phyloP scores from a whole-genome alignment of 345 rosid species.

The Angophora floribunda region DNA sequence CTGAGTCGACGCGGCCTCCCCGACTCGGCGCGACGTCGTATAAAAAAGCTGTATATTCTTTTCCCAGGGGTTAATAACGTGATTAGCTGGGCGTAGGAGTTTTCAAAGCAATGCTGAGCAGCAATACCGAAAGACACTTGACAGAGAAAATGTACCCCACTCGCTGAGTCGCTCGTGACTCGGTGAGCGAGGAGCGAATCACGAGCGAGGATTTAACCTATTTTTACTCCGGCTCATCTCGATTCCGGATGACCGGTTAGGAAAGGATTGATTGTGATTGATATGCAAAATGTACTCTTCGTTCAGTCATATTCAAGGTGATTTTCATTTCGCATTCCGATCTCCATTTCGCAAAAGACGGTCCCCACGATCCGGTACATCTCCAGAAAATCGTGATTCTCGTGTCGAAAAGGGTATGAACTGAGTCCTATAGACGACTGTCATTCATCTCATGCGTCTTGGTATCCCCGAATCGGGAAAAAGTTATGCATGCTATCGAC shows the following conservation, averaged over 20 bases:
- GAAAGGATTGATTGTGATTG: neutral
- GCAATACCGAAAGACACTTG: neutral
- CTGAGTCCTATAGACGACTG: neutral
- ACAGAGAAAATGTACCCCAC: neutral
- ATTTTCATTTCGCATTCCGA: neutral
- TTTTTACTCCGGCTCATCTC: neutral
- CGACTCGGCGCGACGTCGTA: neutral
- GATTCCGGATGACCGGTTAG: neutral
- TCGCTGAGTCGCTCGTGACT: neutral
- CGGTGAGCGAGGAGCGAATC: neutral
- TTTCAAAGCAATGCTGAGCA: neutral
- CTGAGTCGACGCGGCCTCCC: conserved; percentile 3
- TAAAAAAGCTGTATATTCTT: neutral
- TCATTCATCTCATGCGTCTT: neutral
- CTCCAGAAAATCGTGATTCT: neutral
- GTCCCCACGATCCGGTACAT: neutral
- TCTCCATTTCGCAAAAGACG: neutral
- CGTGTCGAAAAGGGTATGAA: neutral
- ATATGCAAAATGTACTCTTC: neutral
- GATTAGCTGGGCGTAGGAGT: neutral
- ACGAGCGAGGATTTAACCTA: neutral
- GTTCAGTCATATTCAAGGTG: neutral
- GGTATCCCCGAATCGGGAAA: neutral
- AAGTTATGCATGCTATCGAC: neutral
- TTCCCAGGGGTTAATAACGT: neutral